Base-by-base conservation (phyloP, 2,329 filamentous ascomycete species). In the Aspergillus tubingensis region DNA sequence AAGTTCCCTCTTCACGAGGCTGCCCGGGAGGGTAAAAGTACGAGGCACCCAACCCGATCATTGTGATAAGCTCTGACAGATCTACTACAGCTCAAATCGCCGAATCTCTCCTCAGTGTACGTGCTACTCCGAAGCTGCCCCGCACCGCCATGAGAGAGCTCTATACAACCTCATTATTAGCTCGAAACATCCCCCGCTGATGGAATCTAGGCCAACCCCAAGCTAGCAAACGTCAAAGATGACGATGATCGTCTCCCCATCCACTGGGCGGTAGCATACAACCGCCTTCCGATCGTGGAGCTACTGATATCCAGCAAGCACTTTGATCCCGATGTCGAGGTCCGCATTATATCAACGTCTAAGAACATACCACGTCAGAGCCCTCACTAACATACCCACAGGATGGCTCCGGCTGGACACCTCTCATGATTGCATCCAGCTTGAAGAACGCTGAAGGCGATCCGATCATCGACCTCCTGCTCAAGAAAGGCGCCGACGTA, bases 231-330 rank as follows among this genome's bases (percentile, higher is more conserved):
- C 60, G 86, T 88, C 70, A 82, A 80, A 70, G 95, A 99, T 71
- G 89, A 91, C 52, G 95, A 99, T 75, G 91, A 92, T 15, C 91
- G 95, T 48, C 85, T 96, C 39, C 89, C 95, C 2, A 87, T 98
- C 59, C 95, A 99, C 81, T 99, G 95, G 95, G 94, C 95, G 0
- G 86, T 88, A 2, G 95, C 93, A 21, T 90, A 91, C 76, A 96
- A 95, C 74, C 88, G 87, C 67, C 78, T 89, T 6, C 85, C 88
- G 23, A 92, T 97, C 61, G 87, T 91, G 17, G 82, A 89, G 53
- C 74, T 94, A 19, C 82, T 98, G 3, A 83, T 90, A 2, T 83
- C 90, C 58, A 81, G 83, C 62, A 88, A 88, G 69, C 82, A 83
- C 61, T 96, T 97, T 71, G 92, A 98, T 72, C 85, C 91, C 0